Percentiles rank a stretch among this genome's conserved stretches.
Evolutionary conservation across 2,329 filamentous ascomycete genomes (phyloP).

Genomic region (Epichloe gansuensis): DNA sequence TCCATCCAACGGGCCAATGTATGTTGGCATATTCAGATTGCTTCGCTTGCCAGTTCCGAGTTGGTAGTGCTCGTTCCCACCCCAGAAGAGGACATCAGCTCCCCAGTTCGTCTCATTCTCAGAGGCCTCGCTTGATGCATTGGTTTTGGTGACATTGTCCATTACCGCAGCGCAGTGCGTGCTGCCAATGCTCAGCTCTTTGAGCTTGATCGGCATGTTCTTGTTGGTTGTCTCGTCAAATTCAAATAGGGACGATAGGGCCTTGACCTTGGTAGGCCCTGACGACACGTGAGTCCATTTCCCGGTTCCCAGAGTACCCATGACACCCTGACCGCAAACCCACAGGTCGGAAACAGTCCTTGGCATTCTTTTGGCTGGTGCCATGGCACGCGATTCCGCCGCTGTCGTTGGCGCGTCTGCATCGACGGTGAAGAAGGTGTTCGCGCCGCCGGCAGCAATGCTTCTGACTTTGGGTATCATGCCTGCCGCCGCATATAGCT

Average conservation of each 20-base stretch:
- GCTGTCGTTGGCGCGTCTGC: slow-evolving; percentile 38
- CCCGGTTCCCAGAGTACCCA: slow-evolving; percentile 71
- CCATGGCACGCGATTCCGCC: slow-evolving; percentile 10
- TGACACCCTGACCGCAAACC: slow-evolving; percentile 77
- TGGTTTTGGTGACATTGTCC: slow-evolving; percentile 63
- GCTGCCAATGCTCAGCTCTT: slow-evolving; percentile 59
- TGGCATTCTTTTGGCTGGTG: slow-evolving; percentile 22
- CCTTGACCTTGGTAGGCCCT: slow-evolving; percentile 67
- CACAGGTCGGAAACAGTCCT: slow-evolving; percentile 52
- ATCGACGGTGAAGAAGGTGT: slow-evolving; percentile 80
- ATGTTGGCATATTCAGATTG: slow-evolving; percentile 63
- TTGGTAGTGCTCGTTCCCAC: slow-evolving; percentile 88
- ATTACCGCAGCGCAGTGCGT: slow-evolving; percentile 76
- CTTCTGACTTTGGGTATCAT: slow-evolving; percentile 56
- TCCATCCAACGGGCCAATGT: slow-evolving; percentile 65
- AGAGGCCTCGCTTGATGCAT: slow-evolving; percentile 35
- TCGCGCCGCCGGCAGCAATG: slow-evolving; percentile 75
- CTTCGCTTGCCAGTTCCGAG: slow-evolving; percentile 82
- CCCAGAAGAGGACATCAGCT: slow-evolving; percentile 84
- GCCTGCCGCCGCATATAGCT: slow-evolving; percentile 57
- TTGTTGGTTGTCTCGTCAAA: slow-evolving; percentile 63
- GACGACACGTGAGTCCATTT: slow-evolving; percentile 81
- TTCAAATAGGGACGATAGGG: slow-evolving; percentile 72
- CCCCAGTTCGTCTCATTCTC: slow-evolving; percentile 77
- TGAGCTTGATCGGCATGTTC: slow-evolving; percentile 66